Evolutionary conservation across 768 basidiomycete species (phyloP), one percentile per base, ranked within the genome.

Genomic region (Collybiopsis luxurians): DNA sequence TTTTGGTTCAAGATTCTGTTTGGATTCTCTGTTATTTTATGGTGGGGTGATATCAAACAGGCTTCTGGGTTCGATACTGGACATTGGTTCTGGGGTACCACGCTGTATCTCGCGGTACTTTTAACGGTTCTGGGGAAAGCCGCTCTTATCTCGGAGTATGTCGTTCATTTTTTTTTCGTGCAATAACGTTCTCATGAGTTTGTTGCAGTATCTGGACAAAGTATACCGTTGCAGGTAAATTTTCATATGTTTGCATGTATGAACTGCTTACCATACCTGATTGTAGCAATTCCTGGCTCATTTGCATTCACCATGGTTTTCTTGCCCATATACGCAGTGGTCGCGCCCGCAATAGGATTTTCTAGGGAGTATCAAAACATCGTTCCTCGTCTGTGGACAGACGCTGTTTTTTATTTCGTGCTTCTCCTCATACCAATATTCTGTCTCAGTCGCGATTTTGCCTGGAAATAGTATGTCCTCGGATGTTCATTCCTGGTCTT

Each of bases 1-100:
- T 53, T 31, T 24, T 17, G 40, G 47, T 54, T 38, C 30, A 55
- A 98, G 96, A 71, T 96, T 52, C 74, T 95, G 28, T 99, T 86
- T 69, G 86, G 84, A 5, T 95, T 96, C 67, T 94, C 94, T 1
- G 76, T 95, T 47, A 81, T 94, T 52, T 78, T 97, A 36, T 98
- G 95, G 73, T 94, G 93, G 89, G 92, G 92, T 43, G 95, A 95
- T 67, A 73, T 97, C 60, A 90, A 94, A 64, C 85, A 90, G 53
- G 72, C 82, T 0, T 77, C 84, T 53, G 97, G 97, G 1, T 78
- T 83, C 55, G 92, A 96, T 67, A 85, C 89, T 11, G 96, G 94
- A 1, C 93, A 95, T 75, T 99, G 97, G 97, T 92, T 95, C 63
- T 99, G 96, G 96, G 97, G 97, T 48, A 96, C 94, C 12, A 91